Conservation (phyloP, 768 basidiomycete species). For the Russula foetens region DNA sequence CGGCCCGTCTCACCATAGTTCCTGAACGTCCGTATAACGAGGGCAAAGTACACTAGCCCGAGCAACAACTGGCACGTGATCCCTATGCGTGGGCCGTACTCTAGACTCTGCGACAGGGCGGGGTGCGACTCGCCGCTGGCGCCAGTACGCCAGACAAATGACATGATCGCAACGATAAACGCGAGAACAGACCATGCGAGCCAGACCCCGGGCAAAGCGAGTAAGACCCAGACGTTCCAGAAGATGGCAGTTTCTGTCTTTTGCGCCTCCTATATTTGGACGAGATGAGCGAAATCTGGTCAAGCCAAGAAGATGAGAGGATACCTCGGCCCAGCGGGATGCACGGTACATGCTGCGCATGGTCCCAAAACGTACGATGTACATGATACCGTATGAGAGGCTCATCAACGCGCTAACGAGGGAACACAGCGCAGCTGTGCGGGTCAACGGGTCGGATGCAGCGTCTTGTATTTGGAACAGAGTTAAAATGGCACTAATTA, state of each 20-base stretch:
- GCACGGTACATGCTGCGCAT: slow-evolving; percentile 71
- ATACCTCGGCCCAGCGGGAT: slow-evolving; percentile 63
- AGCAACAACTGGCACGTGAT: slow-evolving; percentile 47
- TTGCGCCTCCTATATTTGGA: slow-evolving; percentile 44
- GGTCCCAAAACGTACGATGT: slow-evolving; percentile 60
- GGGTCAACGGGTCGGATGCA: slow-evolving; percentile 50
- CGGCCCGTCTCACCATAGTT: slow-evolving; percentile 39
- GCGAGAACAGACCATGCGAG: slow-evolving; percentile 68
- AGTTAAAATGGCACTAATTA: slow-evolving; percentile 53
- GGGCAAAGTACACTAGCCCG: slow-evolving; percentile 51
- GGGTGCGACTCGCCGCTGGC: slow-evolving; percentile 32
- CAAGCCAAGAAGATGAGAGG: not conserved
- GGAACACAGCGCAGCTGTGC: slow-evolving; percentile 56
- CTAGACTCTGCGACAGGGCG: slow-evolving; percentile 32
- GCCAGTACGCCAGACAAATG: slow-evolving; percentile 61
- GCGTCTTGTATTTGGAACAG: slow-evolving; percentile 52
- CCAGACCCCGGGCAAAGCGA: slow-evolving; percentile 63
- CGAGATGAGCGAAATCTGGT: not conserved
- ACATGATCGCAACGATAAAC: slow-evolving; percentile 53
- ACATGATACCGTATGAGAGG: slow-evolving; percentile 64
- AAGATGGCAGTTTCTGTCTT: slow-evolving; percentile 37
- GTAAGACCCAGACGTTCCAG: slow-evolving; percentile 65
- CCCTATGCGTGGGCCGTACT: slow-evolving; percentile 45
- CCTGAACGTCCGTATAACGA: slow-evolving; percentile 56
- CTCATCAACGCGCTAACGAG: slow-evolving; percentile 62